A percentile compares a stretch with the other conserved stretches of the same genome.
Evolutionary conservation across 345 rosid species (phyloP).

Genomic region (Populus alba): DNA sequence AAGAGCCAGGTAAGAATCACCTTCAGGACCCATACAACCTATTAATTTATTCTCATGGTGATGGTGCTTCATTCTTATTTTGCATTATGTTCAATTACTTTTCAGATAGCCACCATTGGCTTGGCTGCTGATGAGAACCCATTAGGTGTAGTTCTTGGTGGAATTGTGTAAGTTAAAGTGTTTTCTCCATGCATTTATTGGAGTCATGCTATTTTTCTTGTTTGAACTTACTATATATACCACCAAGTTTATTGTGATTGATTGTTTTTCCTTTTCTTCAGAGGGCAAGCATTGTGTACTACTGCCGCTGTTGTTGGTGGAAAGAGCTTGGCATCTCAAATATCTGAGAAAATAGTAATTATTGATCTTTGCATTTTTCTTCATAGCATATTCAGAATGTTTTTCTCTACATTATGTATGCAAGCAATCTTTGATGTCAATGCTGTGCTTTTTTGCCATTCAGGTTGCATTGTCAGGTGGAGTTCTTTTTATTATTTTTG

Average conservation of each 20-base stretch:
- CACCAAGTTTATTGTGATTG: slow-evolving; percentile 2
- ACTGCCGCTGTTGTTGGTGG: slow-evolving; percentile 93
- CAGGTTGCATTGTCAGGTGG: slow-evolving; percentile 93
- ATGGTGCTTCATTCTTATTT: slow-evolving; percentile 14
- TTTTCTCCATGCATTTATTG: background rate
- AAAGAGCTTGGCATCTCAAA: slow-evolving; percentile 93
- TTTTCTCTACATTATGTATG: background rate
- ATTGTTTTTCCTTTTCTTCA: slow-evolving; percentile 26
- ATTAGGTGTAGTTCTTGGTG: slow-evolving; percentile 83
- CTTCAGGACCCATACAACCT: background rate
- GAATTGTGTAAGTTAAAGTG: slow-evolving; percentile 55
- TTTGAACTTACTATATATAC: background rate
- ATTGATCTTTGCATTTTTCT: background rate
- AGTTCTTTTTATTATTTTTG: slow-evolving; percentile 77
- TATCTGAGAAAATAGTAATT: slow-evolving; percentile 79
- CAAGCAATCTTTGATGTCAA: background rate
- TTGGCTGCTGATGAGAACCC: slow-evolving; percentile 97
- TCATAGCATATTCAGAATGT: background rate
- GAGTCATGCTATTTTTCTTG: background rate
- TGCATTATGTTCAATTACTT: slow-evolving; percentile 12
- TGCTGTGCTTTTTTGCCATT: slow-evolving; percentile 15
- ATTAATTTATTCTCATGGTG: background rate
- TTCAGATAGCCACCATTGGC: slow-evolving; percentile 90
- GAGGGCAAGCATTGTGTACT: slow-evolving; percentile 90
- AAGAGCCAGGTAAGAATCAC: slow-evolving; percentile 72